A percentile compares a stretch with the other conserved stretches of the same genome.
Conservation (phyloP, 2,329 filamentous ascomycete genomes). For the Cladosporium sp. region DNA sequence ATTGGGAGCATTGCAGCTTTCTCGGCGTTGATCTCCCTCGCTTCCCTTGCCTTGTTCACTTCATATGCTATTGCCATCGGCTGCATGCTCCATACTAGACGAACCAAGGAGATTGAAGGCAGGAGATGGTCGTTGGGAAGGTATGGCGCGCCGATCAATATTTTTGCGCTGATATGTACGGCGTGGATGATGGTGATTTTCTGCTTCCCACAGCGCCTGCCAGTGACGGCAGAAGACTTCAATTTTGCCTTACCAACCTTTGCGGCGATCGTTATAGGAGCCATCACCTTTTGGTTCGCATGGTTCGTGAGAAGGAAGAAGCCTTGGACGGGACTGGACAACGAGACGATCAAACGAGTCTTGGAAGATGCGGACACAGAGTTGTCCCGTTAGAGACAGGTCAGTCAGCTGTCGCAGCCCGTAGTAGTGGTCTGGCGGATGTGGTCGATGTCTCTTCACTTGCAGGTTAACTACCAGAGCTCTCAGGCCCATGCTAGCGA, state of each 20-base stretch:
- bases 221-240: constrained; percentile 21
- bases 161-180: constrained; percentile 22
- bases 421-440: too few relatives aligned
- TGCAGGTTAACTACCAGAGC: too few relatives aligned
- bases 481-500: too few relatives aligned
- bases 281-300: not conserved
- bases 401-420: too few relatives aligned
- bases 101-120: not conserved
- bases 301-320: not conserved
- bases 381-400: too few relatives aligned
- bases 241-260: constrained; percentile 26
- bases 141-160: constrained; percentile 21
- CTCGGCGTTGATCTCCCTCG: constrained; percentile 22
- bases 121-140: constrained; percentile 22
- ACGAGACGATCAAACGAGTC: not conserved
- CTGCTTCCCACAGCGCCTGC: constrained; percentile 22
- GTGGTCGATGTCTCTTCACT: too few relatives aligned
- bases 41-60: constrained; percentile 22
- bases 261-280: constrained; percentile 19
- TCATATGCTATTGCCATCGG: constrained; percentile 26
- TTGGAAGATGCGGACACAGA: not conserved
- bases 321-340: not conserved
- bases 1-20: constrained; percentile 21
- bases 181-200: constrained; percentile 23
- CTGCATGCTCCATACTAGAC: constrained; percentile 18